Evolutionary conservation across 331 rosid genomes (phyloP).

Genomic region (Rosa hybrid): DNA sequence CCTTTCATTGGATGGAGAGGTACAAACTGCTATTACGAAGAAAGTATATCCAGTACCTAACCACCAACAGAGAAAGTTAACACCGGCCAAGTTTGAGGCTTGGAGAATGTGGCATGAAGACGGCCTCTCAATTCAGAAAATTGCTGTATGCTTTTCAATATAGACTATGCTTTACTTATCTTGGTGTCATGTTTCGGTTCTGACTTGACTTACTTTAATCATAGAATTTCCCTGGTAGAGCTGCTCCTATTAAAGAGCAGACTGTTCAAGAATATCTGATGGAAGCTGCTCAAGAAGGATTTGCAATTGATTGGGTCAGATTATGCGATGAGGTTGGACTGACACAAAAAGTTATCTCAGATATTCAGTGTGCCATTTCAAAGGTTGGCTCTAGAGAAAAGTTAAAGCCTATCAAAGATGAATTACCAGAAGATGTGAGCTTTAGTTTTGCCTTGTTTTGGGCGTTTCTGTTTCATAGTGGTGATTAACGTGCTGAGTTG

Average conservation of each 20-base stretch:
- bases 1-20: slow-evolving; percentile 66
- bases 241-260: slow-evolving; percentile 82
- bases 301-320: slow-evolving; percentile 72
- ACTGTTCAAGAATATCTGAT: slow-evolving; percentile 67
- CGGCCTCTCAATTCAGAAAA: slow-evolving; percentile 57
- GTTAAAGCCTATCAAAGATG: slow-evolving; percentile 84
- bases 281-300: slow-evolving; percentile 80
- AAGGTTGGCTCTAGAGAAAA: slow-evolving; percentile 79
- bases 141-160: slow-evolving; percentile 62
- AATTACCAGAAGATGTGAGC: slow-evolving; percentile 83
- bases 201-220: slow-evolving; percentile 18
- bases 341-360: slow-evolving; percentile 38
- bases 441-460: slow-evolving; percentile 17
- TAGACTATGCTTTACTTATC: slow-evolving; percentile 9
- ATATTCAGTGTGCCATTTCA: slow-evolving; percentile 59
- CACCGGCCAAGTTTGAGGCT: slow-evolving; percentile 69
- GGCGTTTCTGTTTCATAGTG: neutral
- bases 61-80: slow-evolving; percentile 44
- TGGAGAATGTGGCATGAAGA: slow-evolving; percentile 92
- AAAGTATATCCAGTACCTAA: slow-evolving; percentile 45
- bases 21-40: slow-evolving; percentile 46
- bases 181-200: slow-evolving; percentile 14
- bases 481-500: neutral
- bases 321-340: slow-evolving; percentile 57
- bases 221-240: slow-evolving; percentile 68